Conservation (phyloP, 2,329 filamentous ascomycete genomes). For the Meredithiella fracta region DNA sequence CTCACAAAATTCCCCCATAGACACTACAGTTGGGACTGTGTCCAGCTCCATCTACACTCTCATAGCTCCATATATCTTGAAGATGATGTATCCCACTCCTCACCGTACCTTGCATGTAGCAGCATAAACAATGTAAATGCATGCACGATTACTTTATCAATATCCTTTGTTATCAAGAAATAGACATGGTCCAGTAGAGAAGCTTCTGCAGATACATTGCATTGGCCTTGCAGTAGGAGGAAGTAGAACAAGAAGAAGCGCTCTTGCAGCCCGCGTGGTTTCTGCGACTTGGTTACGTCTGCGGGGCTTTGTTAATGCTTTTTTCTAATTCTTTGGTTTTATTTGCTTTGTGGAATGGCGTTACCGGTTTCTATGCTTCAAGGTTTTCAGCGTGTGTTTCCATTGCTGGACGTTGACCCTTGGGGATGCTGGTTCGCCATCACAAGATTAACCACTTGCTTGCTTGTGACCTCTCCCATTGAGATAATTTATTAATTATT, state of each 20-base stretch:
- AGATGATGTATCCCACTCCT: not conserved
- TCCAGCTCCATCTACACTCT: not conserved
- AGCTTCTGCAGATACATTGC: not conserved
- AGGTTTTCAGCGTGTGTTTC: too few species aligned
- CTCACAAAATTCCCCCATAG: not conserved
- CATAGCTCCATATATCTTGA: not conserved
- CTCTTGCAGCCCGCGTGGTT: too few species aligned
- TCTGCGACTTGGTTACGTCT: too few species aligned
- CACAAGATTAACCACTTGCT: too few species aligned
- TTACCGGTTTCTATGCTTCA: not conserved
- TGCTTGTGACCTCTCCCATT: too few species aligned
- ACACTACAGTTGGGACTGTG: not conserved
- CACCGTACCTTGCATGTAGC: not conserved
- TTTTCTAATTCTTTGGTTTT: not conserved
- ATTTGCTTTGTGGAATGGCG: not conserved
- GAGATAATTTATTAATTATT: too few species aligned
- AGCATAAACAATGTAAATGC: not conserved
- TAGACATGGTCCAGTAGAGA: not conserved
- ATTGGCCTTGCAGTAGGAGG: not conserved
- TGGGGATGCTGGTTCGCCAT: too few species aligned
- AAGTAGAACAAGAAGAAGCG: not conserved
- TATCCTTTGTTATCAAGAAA: not conserved
- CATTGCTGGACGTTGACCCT: too few species aligned
- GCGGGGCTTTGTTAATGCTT: too few species aligned
- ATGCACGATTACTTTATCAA: not conserved